These are phyloP conservation scores for Porphyra umbilicalis DNA, from an alignment of 31 red algal species.

Conservation along the genomic window DNA sequence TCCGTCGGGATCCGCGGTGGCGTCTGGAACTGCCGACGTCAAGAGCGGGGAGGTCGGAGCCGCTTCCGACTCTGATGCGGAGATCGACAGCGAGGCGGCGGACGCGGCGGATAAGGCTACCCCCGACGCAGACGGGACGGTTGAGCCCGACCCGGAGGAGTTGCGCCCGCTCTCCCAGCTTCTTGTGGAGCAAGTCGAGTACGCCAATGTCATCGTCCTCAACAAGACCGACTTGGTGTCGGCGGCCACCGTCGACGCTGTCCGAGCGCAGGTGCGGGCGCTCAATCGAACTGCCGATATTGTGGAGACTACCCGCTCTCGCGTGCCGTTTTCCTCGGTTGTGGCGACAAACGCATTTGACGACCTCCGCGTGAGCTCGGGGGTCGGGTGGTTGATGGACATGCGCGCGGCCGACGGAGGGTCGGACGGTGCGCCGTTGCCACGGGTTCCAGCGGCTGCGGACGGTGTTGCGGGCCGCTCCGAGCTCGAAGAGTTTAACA, in stretches of 20 bases:
- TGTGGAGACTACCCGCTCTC: constrained; percentile 11
- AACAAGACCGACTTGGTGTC: constrained; percentile 21
- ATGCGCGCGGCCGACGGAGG: too few relatives aligned
- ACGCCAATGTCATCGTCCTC: constrained; percentile 25
- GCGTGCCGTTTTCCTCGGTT: constrained; percentile 8
- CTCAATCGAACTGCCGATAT: constrained; percentile 16
- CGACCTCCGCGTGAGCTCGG: too few relatives aligned
- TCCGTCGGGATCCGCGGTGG: too few relatives aligned
- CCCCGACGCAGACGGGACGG: too few relatives aligned
- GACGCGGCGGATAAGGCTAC: too few relatives aligned
- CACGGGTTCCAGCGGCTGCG: too few relatives aligned
- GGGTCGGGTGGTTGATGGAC: too few relatives aligned
- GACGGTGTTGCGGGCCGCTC: too few relatives aligned
- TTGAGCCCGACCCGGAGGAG: too few relatives aligned
- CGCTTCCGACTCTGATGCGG: too few relatives aligned
- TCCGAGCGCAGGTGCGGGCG: constrained; percentile 14
- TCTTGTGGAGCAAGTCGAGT: constrained; percentile 33
- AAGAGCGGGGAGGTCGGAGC: too few relatives aligned
- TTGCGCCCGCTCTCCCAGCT: neutral
- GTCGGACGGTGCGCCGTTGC: too few relatives aligned
- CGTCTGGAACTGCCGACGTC: neutral
- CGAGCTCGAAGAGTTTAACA: constrained; percentile 29
- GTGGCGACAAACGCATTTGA: neutral
- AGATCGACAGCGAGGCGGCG: constrained; percentile 3
- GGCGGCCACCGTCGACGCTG: constrained; percentile 5